Conservation (phyloP, 2,329 filamentous ascomycete species). For the Ophiostoma sp. region DNA sequence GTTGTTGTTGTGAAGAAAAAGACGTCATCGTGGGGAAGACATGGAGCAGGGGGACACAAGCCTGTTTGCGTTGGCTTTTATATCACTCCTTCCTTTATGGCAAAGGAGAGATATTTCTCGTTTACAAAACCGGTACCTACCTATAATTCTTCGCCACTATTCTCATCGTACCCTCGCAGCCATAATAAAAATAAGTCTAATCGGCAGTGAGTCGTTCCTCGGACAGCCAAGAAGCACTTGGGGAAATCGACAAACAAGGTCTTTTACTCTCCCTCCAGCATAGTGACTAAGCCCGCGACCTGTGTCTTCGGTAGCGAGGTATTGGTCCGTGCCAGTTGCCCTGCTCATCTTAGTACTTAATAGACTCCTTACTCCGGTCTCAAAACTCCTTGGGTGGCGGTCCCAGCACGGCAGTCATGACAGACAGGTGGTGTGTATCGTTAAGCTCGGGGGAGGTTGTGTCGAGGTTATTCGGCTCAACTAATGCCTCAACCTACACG, state of each 20-base stretch:
- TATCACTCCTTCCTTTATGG: too few relatives aligned
- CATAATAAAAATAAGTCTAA: constrained; percentile 34
- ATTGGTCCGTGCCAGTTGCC: constrained; percentile 32
- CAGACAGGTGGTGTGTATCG: constrained; percentile 35
- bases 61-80: too few relatives aligned
- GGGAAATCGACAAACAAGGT: constrained; percentile 32
- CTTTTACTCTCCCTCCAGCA: not conserved
- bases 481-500: not conserved
- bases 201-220: constrained; percentile 30
- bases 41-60: too few relatives aligned
- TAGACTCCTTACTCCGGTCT: constrained; percentile 28
- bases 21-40: too few relatives aligned
- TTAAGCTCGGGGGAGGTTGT: constrained; percentile 31
- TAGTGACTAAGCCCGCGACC: not conserved
- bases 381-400: constrained; percentile 35
- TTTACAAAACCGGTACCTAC: too few relatives aligned
- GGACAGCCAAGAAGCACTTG: constrained; percentile 33
- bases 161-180: too few relatives aligned
- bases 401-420: constrained; percentile 36
- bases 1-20: too few relatives aligned
- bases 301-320: not conserved
- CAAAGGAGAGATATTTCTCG: too few relatives aligned
- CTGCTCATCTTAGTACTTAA: constrained; percentile 35
- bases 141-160: too few relatives aligned
- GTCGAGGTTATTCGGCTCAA: not conserved